These are phyloP conservation scores for Gelatoporia subvermispora DNA, from an alignment of 768 basidiomycete genomes.

Conservation along the genomic window DNA sequence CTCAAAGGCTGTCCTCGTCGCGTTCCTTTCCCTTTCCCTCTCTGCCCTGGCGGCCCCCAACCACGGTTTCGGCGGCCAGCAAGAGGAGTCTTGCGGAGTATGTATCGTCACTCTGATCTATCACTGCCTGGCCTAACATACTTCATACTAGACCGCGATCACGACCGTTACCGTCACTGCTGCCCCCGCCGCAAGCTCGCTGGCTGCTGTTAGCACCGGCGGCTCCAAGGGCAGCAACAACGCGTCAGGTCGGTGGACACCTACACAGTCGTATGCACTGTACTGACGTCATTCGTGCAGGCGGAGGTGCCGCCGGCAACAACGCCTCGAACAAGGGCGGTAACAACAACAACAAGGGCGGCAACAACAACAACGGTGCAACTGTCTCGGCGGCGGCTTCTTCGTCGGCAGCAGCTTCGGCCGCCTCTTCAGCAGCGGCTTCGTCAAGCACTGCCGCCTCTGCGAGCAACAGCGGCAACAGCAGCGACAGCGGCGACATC, in stretches of 20 bases:
- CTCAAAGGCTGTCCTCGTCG: constrained; percentile 33
- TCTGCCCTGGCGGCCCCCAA: constrained; percentile 31
- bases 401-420: background rate
- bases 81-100: background rate
- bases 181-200: constrained; percentile 1
- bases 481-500: constrained; percentile 1
- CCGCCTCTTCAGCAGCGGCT: background rate
- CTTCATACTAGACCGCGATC: background rate
- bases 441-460: background rate
- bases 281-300: background rate
- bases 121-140: background rate
- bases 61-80: constrained; percentile 8
- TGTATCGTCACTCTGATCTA: constrained; percentile 5
- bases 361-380: constrained; percentile 1
- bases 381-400: background rate
- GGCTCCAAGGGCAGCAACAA: constrained; percentile 16
- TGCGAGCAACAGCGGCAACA: too few relatives aligned
- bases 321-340: background rate
- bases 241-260: background rate
- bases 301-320: background rate
- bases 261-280: too few relatives aligned
- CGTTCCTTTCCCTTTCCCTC: constrained; percentile 36
- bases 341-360: constrained; percentile 14
- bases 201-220: constrained; percentile 5
- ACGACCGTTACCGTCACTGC: background rate